These are phyloP conservation scores for Tephrocybe sp. DNA, from an alignment of 768 basidiomycete species.

Conservation along the genomic window DNA sequence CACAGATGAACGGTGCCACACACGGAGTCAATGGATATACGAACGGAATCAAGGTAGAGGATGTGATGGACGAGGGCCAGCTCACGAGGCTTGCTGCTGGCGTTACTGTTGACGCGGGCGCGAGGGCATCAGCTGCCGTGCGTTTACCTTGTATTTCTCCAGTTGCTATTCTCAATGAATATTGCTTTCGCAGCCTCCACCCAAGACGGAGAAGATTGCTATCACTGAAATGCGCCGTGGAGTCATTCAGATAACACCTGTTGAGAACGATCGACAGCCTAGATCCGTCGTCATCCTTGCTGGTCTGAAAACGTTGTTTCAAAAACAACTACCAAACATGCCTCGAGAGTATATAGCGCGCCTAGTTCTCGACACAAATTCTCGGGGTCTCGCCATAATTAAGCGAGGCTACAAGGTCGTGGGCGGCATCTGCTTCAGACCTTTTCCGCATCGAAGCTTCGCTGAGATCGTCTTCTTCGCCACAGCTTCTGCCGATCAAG, in stretches of 20 bases:
- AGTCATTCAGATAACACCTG: conserved; percentile 80
- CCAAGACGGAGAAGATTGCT: conserved; percentile 75
- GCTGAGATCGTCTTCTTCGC: conserved; percentile 99
- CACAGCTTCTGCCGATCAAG: conserved; percentile 93
- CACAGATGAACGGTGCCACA: conserved; percentile 35
- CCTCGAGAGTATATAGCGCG: conserved; percentile 97
- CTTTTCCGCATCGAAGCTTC: conserved; percentile 92
- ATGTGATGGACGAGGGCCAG: conserved; percentile 78
- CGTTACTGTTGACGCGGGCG: conserved; percentile 70
- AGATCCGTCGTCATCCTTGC: conserved; percentile 85
- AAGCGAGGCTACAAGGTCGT: conserved; percentile 95
- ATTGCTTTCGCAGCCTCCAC: conserved; percentile 41
- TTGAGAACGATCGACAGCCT: conserved; percentile 78
- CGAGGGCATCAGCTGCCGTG: conserved; percentile 45
- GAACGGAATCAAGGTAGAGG: conserved; percentile 68
- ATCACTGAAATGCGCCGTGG: conserved; percentile 78
- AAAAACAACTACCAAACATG: conserved; percentile 98
- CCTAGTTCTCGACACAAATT: conserved; percentile 89
- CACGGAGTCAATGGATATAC: conserved; percentile 50
- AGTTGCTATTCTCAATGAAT: not conserved
- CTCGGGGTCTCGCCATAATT: conserved; percentile 91
- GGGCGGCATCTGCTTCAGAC: conserved; percentile 95
- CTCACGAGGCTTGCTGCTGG: conserved; percentile 77
- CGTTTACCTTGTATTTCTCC: conserved; percentile 20
- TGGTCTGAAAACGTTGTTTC: conserved; percentile 95